Base-by-base conservation (phyloP, 208 protist genomes). In the Chromosphaera perkinsii region DNA sequence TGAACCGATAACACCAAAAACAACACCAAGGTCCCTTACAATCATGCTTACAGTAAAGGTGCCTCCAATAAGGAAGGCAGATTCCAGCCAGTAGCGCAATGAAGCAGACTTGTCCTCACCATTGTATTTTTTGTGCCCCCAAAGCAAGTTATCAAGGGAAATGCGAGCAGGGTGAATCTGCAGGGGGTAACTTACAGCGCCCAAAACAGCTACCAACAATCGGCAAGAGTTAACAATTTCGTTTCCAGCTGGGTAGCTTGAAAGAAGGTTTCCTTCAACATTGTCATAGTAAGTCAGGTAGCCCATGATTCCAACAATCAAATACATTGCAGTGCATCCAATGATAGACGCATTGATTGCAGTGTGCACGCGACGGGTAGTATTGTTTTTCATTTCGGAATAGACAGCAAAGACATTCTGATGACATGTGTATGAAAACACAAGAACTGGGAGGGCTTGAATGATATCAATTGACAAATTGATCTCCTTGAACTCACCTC, bases 1-100 rank as follows among this genome's bases (percentile, higher is more conserved):
- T 35, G 63, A 47, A 9, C 63, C 63, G 20, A 69, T 59, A 43
- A 69, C 52, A 32, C 22, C 51, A 49, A 69, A 61, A 10, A 69
- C 63, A 27, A 27, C 32, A 26, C 48, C 48, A 24, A 54, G 48
- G 20, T 54, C 48, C 10, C 20, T 54, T 12, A 54, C 48, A 54
- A 54, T 32, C 20, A 54, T 9, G n/a, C 20, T 26, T 5, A 54
- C 29, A n/a, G 29, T 12, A 24, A 32, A 54, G n/a, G 48, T 54
- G 10, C 48, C 48, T 54, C 14, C 9, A n/a, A 54, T n/a, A 24
- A 32, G 48, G 26, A 54, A 24, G 9, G 20, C 26, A 10, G 48
- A 29, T 54, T 5, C 9, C 7, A 29, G 26, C 14, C 5, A 10
- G 48, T 54, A 32, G 24, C 51, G 14, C 26, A 12, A 56, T 56